These are phyloP conservation scores for Tylopilus felleus DNA, from an alignment of 768 basidiomycete genomes.

Conservation along the genomic window DNA sequence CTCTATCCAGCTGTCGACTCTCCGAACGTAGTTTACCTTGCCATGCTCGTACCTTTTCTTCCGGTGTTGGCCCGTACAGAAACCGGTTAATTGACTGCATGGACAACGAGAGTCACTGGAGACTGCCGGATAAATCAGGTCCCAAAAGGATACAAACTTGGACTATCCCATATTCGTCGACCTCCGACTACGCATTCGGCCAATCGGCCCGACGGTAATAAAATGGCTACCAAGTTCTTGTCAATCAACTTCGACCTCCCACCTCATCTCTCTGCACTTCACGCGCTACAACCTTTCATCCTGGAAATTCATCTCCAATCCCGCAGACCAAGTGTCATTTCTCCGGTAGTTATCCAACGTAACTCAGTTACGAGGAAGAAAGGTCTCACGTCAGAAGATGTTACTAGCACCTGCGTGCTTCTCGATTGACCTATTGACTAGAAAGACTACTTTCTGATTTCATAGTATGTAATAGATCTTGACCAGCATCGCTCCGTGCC, in stretches of 20 bases:
- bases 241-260: background rate
- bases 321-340: background rate
- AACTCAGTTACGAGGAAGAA: no score
- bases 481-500: no score
- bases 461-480: no score
- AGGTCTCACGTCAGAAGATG: no score
- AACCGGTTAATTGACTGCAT: constrained; percentile 93
- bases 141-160: constrained; percentile 9
- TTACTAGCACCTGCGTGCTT: no score
- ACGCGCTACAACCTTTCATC: background rate
- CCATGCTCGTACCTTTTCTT: constrained; percentile 92
- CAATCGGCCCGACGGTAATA: background rate
- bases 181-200: background rate
- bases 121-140: background rate
- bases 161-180: constrained; percentile 9
- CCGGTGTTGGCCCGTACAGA: constrained; percentile 93
- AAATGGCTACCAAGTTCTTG: no score
- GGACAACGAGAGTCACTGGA: constrained; percentile 9
- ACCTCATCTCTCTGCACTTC: background rate
- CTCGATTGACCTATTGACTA: no score
- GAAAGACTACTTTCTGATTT: no score
- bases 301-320: background rate
- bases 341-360: no score
- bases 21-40: constrained; percentile 82
- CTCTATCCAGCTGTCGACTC: constrained; percentile 80